Percentiles rank a stretch among this genome's conserved stretches.
phyloP scores from a whole-genome alignment of 305 asterid genomes.

The Fraxinus paxiana region DNA sequence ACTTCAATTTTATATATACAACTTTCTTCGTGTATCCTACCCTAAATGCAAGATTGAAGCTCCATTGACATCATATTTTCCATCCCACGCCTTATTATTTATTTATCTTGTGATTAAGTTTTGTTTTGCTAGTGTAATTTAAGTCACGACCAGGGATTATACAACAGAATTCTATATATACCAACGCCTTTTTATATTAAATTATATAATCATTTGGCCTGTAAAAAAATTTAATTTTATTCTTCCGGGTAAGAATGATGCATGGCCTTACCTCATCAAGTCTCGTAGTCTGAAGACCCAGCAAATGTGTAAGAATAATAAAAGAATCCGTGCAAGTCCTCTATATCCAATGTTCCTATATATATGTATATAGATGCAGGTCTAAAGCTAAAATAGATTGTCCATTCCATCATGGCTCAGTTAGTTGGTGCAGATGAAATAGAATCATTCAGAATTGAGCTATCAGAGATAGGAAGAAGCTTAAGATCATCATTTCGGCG shows the following conservation, averaged over 20 bases:
- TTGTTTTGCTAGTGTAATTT: background rate
- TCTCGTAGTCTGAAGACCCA: background rate
- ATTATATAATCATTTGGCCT: background rate
- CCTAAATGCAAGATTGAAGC: background rate
- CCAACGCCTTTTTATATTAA: background rate
- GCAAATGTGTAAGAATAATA: background rate
- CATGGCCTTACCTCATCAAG: conserved; percentile 27
- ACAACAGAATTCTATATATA: background rate
- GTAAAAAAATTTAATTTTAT: background rate
- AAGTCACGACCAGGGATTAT: background rate
- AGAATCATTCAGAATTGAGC: conserved; percentile 33
- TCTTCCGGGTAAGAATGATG: conserved; percentile 16
- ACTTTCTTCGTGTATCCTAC: background rate
- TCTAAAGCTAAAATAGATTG: conserved; percentile 5
- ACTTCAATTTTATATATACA: background rate
- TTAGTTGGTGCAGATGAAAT: conserved; percentile 41
- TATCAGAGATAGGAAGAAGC: conserved; percentile 36
- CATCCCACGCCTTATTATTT: background rate
- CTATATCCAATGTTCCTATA: background rate
- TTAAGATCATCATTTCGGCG: conserved; percentile 37
- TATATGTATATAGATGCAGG: background rate
- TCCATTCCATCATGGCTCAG: conserved; percentile 34
- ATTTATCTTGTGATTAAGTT: background rate
- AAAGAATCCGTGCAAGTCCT: background rate
- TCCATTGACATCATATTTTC: background rate